Evolutionary conservation across 2,329 filamentous ascomycete species (phyloP).

Genomic region (Blumeriella jaapii): DNA sequence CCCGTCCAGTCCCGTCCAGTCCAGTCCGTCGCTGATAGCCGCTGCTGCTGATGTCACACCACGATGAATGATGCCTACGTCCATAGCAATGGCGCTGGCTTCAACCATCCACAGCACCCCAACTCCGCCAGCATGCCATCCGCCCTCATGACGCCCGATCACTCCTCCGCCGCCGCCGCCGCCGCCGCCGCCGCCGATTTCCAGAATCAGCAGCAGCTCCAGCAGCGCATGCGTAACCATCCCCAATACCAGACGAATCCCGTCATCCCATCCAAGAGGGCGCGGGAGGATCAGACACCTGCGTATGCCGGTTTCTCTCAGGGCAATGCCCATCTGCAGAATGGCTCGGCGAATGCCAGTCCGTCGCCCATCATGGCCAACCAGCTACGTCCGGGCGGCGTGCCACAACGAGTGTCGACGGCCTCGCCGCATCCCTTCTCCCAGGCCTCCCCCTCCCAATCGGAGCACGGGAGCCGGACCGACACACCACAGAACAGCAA

Average conservation of each 20-base stretch:
- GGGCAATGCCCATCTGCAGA: conserved; percentile 73
- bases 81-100: conserved; percentile 60
- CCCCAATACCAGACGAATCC: conserved; percentile 73
- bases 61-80: conserved; percentile 63
- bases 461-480: conserved; percentile 55
- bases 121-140: conserved; percentile 44
- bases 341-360: conserved; percentile 71
- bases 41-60: conserved; percentile 26
- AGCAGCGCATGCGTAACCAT: conserved; percentile 61
- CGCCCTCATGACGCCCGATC: conserved; percentile 49
- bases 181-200: conserved; percentile 46
- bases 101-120: conserved; percentile 52
- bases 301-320: too few species aligned
- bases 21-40: conserved; percentile 8
- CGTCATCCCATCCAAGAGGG: conserved; percentile 82
- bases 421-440: conserved; percentile 88
- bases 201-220: conserved; percentile 38
- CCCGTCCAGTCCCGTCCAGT: conserved; percentile 2
- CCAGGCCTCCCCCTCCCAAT: conserved; percentile 65
- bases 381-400: conserved; percentile 59
- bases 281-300: conserved; percentile 78
- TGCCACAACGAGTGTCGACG: conserved; percentile 75
- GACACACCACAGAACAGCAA: conserved; percentile 58
- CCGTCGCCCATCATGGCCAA: conserved; percentile 88
- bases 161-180: conserved; percentile 46